Base-by-base conservation (phyloP, 768 basidiomycete genomes). In the Kwoniella botswanensis region DNA sequence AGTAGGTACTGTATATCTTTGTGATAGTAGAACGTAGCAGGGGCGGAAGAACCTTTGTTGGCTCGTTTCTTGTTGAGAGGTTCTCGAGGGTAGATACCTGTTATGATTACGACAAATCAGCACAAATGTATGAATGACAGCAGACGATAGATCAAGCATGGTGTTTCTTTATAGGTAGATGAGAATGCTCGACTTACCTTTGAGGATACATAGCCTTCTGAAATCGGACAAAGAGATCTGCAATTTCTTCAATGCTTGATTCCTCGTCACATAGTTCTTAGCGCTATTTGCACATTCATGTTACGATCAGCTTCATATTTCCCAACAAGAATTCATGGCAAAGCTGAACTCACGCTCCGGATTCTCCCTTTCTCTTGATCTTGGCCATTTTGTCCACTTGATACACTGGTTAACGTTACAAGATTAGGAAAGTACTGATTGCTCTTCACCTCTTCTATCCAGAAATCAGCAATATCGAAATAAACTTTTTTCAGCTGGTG, bases 181-280 rank as follows among this genome's bases (percentile, higher is more conserved):
- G 3, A 50, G 24, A 54, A 15, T 35, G 11, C 42, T 22, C 41
- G 10, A 82, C 87, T 63, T 75, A 93, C 96, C 97, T 87, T 99
- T 99, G 76, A 99, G 86, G 75, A 99, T 99, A 84, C 97, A 99
- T 44, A 99, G 86, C 66, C 97, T 88, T 67, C 97, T 89, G 85
- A 99, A 99, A 84, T 99, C 97, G 56, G 94, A 92, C 35, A 99
- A 87, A 53, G 97, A 95, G 83, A 94, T 93, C 85, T 99, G 97
- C 12, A 98, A 87, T 85, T 94, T 98, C 84, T 94, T 96, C 68
- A 98, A 87, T 21, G 97, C 95, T 57, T 90, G 86, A 65, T 93
- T 92, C 22, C 97, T 89, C 41, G 96, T 98, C 74, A 93, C 84
- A 76, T 86, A 86, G 82, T 86, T 84, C 70, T 84, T 84, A 61